Percentiles rank a stretch among this genome's conserved stretches.
phyloP scores from a whole-genome alignment of 768 basidiomycete species.

The Fibroporia radiculosa region DNA sequence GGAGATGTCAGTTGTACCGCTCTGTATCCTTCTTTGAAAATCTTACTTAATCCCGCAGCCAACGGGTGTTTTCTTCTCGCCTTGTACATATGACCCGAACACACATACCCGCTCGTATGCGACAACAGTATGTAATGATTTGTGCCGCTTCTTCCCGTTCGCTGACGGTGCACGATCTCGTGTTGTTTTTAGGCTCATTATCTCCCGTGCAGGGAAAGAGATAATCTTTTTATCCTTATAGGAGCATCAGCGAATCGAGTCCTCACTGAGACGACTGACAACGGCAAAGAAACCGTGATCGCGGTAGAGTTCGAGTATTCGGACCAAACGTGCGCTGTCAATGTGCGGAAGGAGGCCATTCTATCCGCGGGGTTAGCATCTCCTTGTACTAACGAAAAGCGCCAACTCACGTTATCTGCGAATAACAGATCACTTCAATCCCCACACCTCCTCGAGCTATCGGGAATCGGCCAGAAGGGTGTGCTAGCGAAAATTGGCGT shows the following conservation, averaged over 20 bases:
- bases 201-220: constrained; percentile 16
- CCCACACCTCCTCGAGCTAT: constrained; percentile 47
- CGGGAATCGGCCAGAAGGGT: constrained; percentile 43
- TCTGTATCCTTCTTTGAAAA: background rate
- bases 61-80: constrained; percentile 9
- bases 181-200: constrained; percentile 23
- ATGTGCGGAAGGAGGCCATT: constrained; percentile 43
- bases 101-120: constrained; percentile 16
- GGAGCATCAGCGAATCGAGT: constrained; percentile 24
- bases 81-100: constrained; percentile 12
- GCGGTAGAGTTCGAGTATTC: constrained; percentile 38
- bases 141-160: too few relatives aligned
- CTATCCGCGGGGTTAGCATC: constrained; percentile 13
- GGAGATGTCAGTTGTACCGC: constrained; percentile 15
- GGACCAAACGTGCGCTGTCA: constrained; percentile 24
- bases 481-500: constrained; percentile 35
- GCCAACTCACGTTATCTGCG: too few relatives aligned
- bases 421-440: constrained; percentile 14
- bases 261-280: constrained; percentile 6
- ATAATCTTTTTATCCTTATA: constrained; percentile 24
- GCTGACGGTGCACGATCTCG: too few relatives aligned
- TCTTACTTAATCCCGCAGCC: constrained; percentile 7
- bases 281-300: constrained; percentile 28
- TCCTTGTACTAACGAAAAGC: too few relatives aligned
- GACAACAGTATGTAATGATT: constrained; percentile 19